Evolutionary conservation across 768 basidiomycete species (phyloP).

Genomic region (Lentinula sp.): DNA sequence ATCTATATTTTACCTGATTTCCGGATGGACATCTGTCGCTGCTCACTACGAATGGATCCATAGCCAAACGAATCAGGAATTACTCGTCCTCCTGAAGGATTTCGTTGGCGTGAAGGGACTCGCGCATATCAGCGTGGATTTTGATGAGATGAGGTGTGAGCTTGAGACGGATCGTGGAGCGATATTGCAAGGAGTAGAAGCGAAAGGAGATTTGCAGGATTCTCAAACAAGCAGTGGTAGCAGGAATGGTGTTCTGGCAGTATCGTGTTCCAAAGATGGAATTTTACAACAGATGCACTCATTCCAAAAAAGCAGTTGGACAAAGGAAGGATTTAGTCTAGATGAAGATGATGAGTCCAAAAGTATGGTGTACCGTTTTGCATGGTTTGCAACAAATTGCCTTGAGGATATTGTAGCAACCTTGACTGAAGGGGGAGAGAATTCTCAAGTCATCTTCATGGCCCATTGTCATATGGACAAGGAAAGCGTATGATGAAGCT

Average conservation of each 20-base stretch:
- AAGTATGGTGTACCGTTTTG: not conserved
- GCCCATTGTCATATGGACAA: too few relatives aligned
- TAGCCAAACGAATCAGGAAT: constrained; percentile 31
- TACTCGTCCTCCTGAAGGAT: constrained; percentile 23
- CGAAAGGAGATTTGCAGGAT: not conserved
- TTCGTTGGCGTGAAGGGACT: constrained; percentile 27
- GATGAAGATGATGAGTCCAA: not conserved
- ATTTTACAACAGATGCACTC: not conserved
- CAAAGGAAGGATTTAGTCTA: not conserved
- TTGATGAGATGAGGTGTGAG: constrained; percentile 16
- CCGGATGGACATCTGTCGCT: constrained; percentile 36
- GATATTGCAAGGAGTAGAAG: not conserved
- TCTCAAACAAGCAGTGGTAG: not conserved
- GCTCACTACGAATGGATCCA: constrained; percentile 37
- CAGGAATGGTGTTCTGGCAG: not conserved
- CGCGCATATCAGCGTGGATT: constrained; percentile 34
- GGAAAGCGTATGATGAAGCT: too few relatives aligned
- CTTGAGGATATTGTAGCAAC: not conserved
- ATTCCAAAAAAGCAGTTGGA: not conserved
- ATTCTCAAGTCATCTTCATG: not conserved
- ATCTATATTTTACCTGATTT: constrained; percentile 28
- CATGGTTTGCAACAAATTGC: not conserved
- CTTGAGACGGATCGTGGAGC: not conserved
- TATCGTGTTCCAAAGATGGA: not conserved
- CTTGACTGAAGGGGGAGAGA: not conserved